phyloP scores from a whole-genome alignment of 805 yeast species.

The Millerozyma miso region DNA sequence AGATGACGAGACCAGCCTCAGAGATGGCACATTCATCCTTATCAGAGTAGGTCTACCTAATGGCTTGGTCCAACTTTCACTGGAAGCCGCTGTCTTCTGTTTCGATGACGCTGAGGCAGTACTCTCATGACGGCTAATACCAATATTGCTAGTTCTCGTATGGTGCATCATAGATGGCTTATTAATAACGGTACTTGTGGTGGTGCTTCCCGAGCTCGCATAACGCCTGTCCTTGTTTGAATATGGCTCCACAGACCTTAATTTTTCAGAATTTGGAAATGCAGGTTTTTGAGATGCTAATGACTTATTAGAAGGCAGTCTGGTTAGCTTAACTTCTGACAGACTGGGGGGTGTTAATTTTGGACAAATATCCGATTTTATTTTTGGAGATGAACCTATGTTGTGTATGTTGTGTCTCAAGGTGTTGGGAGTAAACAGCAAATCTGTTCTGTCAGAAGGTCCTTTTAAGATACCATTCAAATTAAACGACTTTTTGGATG shows the following conservation, averaged over 20 bases:
- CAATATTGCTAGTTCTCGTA: neutral
- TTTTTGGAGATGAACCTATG: neutral
- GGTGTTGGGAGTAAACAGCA: neutral
- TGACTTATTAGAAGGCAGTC: constrained; percentile 1
- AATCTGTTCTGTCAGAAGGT: neutral
- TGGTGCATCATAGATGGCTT: neutral
- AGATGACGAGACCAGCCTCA: neutral
- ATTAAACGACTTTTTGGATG: constrained; percentile 38
- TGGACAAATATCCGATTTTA: neutral
- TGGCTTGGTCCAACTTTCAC: neutral
- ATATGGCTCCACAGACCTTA: neutral
- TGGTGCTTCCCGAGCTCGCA: neutral
- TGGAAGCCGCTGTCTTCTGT: neutral
- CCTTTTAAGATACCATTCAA: constrained; percentile 27
- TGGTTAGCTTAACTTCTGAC: constrained; percentile 1
- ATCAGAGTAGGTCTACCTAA: neutral
- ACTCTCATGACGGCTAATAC: neutral
- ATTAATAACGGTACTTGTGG: neutral
- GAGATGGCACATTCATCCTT: neutral
- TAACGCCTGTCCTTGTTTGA: neutral
- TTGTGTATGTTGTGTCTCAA: neutral
- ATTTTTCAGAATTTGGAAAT: constrained; percentile 2
- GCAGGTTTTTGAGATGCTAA: constrained; percentile 11
- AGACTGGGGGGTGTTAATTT: neutral
- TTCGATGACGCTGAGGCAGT: neutral